phyloP scores from a whole-genome alignment of 2,329 filamentous ascomycete species.

The Paraphoma chrysanthemicola region DNA sequence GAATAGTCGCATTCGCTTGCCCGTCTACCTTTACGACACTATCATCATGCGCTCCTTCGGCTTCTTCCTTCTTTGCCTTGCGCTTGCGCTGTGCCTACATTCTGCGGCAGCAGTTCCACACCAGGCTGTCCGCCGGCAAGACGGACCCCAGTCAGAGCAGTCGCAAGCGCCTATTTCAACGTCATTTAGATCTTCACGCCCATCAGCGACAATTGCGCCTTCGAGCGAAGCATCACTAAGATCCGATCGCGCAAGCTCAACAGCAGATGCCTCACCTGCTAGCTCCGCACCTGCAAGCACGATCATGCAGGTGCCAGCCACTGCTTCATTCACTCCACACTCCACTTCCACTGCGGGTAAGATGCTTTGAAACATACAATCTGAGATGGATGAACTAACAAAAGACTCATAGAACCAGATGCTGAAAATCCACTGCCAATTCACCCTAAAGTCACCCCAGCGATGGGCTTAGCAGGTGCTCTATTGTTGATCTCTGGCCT shows the following conservation, averaged over 20 bases:
- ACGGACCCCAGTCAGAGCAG: conserved; percentile 27
- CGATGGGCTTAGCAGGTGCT: conserved; percentile 78
- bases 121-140: conserved; percentile 36
- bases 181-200: conserved; percentile 12
- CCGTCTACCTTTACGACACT: conserved; percentile 4
- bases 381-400: conserved; percentile 1
- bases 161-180: conserved; percentile 19
- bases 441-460: conserved; percentile 77
- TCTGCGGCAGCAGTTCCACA: conserved; percentile 28
- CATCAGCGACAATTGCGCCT: conserved; percentile 22
- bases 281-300: background rate
- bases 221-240: conserved; percentile 18
- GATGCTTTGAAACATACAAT: background rate
- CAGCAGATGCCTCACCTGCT: conserved; percentile 20
- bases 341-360: conserved; percentile 29
- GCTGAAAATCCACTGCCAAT: conserved; percentile 65
- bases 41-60: conserved; percentile 38
- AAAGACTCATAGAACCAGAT: conserved; percentile 9
- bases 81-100: conserved; percentile 35
- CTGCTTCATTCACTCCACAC: conserved; percentile 16
- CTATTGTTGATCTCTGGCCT: conserved; percentile 77
- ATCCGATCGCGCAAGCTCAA: conserved; percentile 19
- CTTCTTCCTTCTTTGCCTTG: conserved; percentile 33
- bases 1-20: conserved; percentile 30
- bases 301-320: background rate